Evolutionary conservation across 78 protist genomes (phyloP).

Genomic region (Fonticula alba): DNA sequence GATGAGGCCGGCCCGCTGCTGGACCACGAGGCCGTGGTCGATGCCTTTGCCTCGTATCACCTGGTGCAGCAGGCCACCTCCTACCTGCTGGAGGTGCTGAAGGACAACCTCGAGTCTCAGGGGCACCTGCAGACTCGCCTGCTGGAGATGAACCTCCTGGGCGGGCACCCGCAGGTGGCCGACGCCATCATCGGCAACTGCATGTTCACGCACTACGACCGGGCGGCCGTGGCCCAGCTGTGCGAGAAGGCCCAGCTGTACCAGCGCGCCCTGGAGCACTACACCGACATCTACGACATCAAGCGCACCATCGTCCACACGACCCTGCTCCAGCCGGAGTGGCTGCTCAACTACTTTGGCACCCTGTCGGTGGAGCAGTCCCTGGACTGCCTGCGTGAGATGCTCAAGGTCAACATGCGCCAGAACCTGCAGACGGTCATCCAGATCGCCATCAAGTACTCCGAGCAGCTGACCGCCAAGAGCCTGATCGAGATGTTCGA

Average conservation of each 20-base stretch:
- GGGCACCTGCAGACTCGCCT: conserved; percentile 88
- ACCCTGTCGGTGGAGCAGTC: conserved; percentile 50
- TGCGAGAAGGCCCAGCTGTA: conserved; percentile 90
- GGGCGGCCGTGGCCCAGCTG: conserved; percentile 59
- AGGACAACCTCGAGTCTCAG: conserved; percentile 55
- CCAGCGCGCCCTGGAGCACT: conserved; percentile 92
- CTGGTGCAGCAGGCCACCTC: conserved; percentile 71
- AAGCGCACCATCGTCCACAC: conserved; percentile 75
- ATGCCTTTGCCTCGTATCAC: conserved; percentile 54
- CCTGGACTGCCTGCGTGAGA: conserved; percentile 65
- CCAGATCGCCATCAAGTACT: conserved; percentile 78
- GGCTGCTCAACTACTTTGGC: conserved; percentile 74
- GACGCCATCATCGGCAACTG: conserved; percentile 77
- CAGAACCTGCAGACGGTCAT: conserved; percentile 69
- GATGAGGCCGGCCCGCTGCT: conserved; percentile 35
- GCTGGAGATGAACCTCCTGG: conserved; percentile 79
- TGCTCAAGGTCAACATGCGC: conserved; percentile 64
- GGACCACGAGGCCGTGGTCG: conserved; percentile 58
- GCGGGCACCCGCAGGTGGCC: conserved; percentile 77
- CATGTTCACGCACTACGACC: conserved; percentile 83
- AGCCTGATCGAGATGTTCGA: conserved; percentile 74
- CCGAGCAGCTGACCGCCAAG: conserved; percentile 54
- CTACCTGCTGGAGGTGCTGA: conserved; percentile 82
- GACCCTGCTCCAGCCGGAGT: conserved; percentile 44
- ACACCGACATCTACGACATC: conserved; percentile 73